phyloP scores from a whole-genome alignment of 2,329 filamentous ascomycete genomes.

The Penicillium sp. region DNA sequence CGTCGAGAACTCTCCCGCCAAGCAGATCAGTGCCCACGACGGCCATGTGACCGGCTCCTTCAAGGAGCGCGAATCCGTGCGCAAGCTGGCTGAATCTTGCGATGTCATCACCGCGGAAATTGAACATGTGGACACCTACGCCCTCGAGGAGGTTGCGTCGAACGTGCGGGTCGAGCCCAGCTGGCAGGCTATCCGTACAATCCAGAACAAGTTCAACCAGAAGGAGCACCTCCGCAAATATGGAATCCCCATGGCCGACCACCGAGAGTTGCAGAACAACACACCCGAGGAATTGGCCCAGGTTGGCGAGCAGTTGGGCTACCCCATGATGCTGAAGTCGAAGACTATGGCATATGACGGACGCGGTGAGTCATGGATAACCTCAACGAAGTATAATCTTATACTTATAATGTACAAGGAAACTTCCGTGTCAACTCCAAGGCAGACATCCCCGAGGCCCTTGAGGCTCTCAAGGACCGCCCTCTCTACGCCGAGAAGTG shows the following conservation, averaged over 20 bases:
- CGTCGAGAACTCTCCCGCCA: constrained; percentile 73
- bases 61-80: constrained; percentile 77
- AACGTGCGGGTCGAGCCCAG: constrained; percentile 72
- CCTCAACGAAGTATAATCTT: neutral
- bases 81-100: constrained; percentile 71
- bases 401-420: constrained; percentile 41
- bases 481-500: constrained; percentile 88
- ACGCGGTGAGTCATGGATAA: constrained; percentile 56
- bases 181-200: constrained; percentile 81
- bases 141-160: constrained; percentile 78
- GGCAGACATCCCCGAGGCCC: constrained; percentile 64
- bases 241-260: constrained; percentile 71
- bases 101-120: constrained; percentile 92
- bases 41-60: constrained; percentile 84
- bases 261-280: constrained; percentile 64
- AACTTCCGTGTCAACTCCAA: constrained; percentile 66
- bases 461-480: constrained; percentile 66
- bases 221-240: constrained; percentile 74
- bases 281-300: constrained; percentile 63
- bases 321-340: constrained; percentile 90
- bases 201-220: constrained; percentile 92
- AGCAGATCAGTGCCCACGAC: constrained; percentile 76
- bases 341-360: constrained; percentile 91
- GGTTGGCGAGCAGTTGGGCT: constrained; percentile 67
- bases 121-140: constrained; percentile 89